Evolutionary conservation across 2,329 filamentous ascomycete genomes (phyloP).

Genomic region (Beauveria asiatica): DNA sequence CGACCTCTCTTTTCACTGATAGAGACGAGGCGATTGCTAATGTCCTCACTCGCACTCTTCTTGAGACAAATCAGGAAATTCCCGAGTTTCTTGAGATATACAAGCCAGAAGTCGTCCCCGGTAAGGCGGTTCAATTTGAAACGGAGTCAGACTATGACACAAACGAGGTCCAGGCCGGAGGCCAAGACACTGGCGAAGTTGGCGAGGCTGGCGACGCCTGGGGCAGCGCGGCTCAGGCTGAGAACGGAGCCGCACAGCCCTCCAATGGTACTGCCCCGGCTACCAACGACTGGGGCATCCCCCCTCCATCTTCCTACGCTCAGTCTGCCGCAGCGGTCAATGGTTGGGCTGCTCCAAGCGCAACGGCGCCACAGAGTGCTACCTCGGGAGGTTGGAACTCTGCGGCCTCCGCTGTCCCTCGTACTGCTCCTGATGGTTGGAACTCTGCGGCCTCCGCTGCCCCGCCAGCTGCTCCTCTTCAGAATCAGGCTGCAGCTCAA

Average conservation of each 20-base stretch:
- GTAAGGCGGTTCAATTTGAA: conserved; percentile 43
- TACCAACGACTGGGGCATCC: neutral
- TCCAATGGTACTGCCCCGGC: neutral
- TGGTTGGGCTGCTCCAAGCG: neutral
- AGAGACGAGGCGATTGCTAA: conserved; percentile 63
- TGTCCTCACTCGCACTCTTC: conserved; percentile 68
- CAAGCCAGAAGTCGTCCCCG: conserved; percentile 46
- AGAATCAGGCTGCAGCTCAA: neutral
- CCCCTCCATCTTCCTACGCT: too few species aligned
- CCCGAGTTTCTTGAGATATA: conserved; percentile 71
- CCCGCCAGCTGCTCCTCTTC: neutral
- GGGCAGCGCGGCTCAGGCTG: conserved; percentile 5
- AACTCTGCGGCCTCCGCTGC: conserved; percentile 6
- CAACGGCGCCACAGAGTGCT: neutral
- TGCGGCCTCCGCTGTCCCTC: neutral
- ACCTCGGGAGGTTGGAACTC: conserved; percentile 11
- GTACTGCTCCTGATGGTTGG: conserved; percentile 7
- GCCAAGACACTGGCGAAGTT: conserved; percentile 18
- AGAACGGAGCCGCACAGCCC: neutral
- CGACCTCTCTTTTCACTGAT: conserved; percentile 83
- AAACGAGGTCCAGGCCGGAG: conserved; percentile 19
- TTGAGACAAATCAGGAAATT: conserved; percentile 70
- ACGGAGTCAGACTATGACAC: conserved; percentile 46
- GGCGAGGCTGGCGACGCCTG: conserved; percentile 15
- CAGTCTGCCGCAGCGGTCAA: neutral